A percentile compares a stretch with the other conserved stretches of the same genome.
Conservation (phyloP, 306 rosid genomes). For the Sophora flavescens region DNA sequence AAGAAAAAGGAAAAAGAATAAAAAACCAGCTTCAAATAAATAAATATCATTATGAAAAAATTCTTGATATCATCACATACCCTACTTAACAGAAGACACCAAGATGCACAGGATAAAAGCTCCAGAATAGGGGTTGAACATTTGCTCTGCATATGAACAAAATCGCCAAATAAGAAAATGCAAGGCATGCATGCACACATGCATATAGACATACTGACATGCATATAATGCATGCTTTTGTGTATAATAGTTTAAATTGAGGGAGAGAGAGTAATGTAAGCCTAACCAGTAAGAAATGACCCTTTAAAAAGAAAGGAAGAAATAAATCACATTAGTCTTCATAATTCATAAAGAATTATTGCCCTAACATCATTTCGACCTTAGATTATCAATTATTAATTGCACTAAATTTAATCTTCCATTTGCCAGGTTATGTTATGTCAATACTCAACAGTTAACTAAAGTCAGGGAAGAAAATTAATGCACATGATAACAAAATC, state of each 20-base stretch:
- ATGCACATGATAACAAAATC: not conserved
- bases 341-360: conserved; percentile 33
- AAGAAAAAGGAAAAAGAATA: not conserved
- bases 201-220: not conserved
- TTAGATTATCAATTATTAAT: conserved; percentile 1
- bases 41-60: not conserved
- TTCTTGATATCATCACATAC: conserved; percentile 52
- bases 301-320: conserved; percentile 19
- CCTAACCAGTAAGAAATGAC: not conserved
- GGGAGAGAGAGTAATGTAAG: not conserved
- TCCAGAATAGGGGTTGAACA: conserved; percentile 60
- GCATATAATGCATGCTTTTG: not conserved
- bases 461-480: conserved; percentile 27
- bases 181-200: not conserved
- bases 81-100: conserved; percentile 78
- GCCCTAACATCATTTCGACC: conserved; percentile 14
- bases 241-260: not conserved
- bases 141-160: conserved; percentile 55
- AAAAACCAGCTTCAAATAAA: not conserved
- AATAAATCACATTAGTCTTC: conserved; percentile 37
- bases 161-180: not conserved
- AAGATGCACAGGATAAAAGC: conserved; percentile 66
- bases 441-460: conserved; percentile 29
- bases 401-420: conserved; percentile 9
- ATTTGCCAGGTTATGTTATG: conserved; percentile 27